Conservation (phyloP, 306 rosid species). For the Medicago lupulina region DNA sequence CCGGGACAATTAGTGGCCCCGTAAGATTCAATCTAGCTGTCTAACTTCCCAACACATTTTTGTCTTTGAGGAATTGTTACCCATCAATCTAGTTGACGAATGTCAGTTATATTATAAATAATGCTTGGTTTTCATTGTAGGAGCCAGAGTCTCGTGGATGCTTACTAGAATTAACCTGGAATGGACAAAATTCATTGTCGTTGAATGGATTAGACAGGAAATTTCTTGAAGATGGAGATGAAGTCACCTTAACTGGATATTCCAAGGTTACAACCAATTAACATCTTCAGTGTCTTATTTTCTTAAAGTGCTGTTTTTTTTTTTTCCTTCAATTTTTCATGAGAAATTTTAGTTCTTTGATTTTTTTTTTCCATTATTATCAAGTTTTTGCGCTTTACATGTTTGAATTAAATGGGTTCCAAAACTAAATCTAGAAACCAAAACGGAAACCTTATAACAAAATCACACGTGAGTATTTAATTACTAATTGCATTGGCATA, state of each 20-base stretch:
- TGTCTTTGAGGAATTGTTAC: not conserved
- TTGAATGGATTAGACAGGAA: constrained; percentile 66
- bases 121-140: constrained; percentile 52
- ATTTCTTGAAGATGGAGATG: constrained; percentile 97
- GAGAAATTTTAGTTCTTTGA: not conserved
- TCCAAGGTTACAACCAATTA: constrained; percentile 67
- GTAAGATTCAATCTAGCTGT: constrained; percentile 59
- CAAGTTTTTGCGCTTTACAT: too few relatives aligned
- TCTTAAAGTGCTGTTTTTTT: not conserved
- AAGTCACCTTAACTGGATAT: constrained; percentile 74
- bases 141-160: constrained; percentile 82
- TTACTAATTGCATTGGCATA: too few relatives aligned
- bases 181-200: constrained; percentile 76
- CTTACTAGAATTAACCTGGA: constrained; percentile 94
- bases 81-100: constrained; percentile 1
- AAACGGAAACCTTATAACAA: too few relatives aligned
- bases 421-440: too few relatives aligned
- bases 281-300: constrained; percentile 6
- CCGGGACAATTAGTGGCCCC: constrained; percentile 97
- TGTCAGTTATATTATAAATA: constrained; percentile 28
- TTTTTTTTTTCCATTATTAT: not conserved
- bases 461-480: too few relatives aligned
- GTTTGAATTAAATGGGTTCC: too few relatives aligned
- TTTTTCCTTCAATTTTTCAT: constrained; percentile 18
- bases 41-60: constrained; percentile 18